A percentile compares a stretch with the other conserved stretches of the same genome.
phyloP scores from a whole-genome alignment of 805 yeast genomes.

The Candida arabinofermentans region DNA sequence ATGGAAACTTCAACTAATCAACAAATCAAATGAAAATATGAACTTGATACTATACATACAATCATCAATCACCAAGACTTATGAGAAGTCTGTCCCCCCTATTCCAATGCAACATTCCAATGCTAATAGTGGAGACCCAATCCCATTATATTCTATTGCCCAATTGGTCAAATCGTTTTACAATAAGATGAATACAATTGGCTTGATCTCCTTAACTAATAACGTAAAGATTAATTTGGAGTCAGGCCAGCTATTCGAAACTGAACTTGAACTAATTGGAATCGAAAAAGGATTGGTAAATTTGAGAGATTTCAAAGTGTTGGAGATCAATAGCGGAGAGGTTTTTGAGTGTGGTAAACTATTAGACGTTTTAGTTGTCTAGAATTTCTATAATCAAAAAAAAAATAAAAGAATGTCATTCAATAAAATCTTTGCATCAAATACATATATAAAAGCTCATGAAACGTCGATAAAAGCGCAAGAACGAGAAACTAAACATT shows the following conservation, averaged over 20 bases:
- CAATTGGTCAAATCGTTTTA: slow-evolving; percentile 26
- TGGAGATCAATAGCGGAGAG: slow-evolving; percentile 63
- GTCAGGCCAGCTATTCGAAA: slow-evolving; percentile 59
- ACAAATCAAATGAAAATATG: slow-evolving; percentile 47
- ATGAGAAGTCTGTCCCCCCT: slow-evolving; percentile 35
- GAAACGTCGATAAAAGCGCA: too few species aligned
- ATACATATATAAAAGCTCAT: neutral
- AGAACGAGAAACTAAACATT: too few species aligned
- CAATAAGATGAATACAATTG: slow-evolving; percentile 42
- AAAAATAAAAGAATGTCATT: neutral
- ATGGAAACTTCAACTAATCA: slow-evolving; percentile 66
- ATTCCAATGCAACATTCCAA: slow-evolving; percentile 28
- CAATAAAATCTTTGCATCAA: too few species aligned
- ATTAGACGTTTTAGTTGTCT: slow-evolving; percentile 60
- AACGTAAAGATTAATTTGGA: slow-evolving; percentile 61
- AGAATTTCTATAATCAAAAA: slow-evolving; percentile 3
- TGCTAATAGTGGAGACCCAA: slow-evolving; percentile 19
- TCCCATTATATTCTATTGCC: slow-evolving; percentile 27
- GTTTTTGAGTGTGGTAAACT: slow-evolving; percentile 66
- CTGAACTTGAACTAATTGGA: slow-evolving; percentile 57
- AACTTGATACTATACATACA: slow-evolving; percentile 49
- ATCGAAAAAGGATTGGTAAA: slow-evolving; percentile 61
- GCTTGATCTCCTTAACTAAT: slow-evolving; percentile 60
- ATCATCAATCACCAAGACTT: slow-evolving; percentile 30
- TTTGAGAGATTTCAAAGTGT: slow-evolving; percentile 59